phyloP scores from a whole-genome alignment of 106 monocot genomes.

The Acanthochlamys bracteata region DNA sequence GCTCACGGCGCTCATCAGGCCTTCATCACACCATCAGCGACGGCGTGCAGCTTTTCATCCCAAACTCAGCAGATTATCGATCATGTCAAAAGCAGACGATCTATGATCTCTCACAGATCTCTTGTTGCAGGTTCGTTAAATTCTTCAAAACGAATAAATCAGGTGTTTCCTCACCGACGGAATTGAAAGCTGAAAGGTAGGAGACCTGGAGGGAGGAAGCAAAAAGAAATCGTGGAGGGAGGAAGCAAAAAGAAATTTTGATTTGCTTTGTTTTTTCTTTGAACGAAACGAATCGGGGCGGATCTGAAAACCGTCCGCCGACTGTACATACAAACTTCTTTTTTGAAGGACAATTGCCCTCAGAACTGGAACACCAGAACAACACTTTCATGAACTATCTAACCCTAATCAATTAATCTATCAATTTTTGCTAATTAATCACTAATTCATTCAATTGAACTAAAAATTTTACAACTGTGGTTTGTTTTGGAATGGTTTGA shows the following conservation, averaged over 20 bases:
- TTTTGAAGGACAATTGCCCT: too few species aligned
- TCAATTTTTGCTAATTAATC: too few species aligned
- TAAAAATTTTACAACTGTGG: not conserved
- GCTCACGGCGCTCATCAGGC: conserved; percentile 72
- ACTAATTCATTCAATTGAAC: too few species aligned
- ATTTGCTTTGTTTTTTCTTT: too few species aligned
- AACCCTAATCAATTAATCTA: too few species aligned
- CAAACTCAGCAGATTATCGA: conserved; percentile 68
- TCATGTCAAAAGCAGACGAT: conserved; percentile 56
- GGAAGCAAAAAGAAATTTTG: not conserved
- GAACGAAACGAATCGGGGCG: too few species aligned
- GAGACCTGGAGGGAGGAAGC: not conserved
- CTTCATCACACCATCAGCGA: conserved; percentile 72
- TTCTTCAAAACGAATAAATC: not conserved
- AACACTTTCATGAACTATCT: too few species aligned
- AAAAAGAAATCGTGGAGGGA: not conserved
- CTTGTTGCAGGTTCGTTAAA: conserved; percentile 34
- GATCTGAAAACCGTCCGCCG: too few species aligned
- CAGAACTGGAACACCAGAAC: too few species aligned
- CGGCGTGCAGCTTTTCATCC: conserved; percentile 60
- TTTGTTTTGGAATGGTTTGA: not conserved
- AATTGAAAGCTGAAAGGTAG: too few species aligned
- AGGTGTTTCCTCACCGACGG: conserved; percentile 1
- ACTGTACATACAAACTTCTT: too few species aligned
- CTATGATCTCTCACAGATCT: conserved; percentile 6